Evolutionary conservation across 768 basidiomycete genomes (phyloP), one percentile per base, ranked within the genome.

Genomic region (Lentinula sp.): DNA sequence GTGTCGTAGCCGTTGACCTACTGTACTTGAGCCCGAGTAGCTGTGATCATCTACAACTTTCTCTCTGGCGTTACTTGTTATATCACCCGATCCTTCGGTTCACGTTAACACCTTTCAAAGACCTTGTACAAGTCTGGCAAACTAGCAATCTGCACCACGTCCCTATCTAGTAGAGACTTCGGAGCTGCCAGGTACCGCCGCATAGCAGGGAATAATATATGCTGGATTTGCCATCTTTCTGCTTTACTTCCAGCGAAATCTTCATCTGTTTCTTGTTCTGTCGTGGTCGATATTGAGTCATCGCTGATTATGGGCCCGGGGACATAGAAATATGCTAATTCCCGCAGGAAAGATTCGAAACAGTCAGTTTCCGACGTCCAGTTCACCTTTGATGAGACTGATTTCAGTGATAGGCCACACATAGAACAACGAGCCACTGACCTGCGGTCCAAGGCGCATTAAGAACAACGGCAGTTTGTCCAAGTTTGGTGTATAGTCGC

Each of bases 381-480:
- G 67, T 95, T 79, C 31, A 98, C 93, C 91, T 98, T 65, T 16
- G 28, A 37, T 15, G 4, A 16, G n/a, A 7, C 8, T 18, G 60
- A 21, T 6, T 15, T 46, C 16, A 46, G 21, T 2, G 6, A 21
- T 28, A 21, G 21, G n/a, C 21, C 16, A 59, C 34, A 37, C 57
- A 35, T 31, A 50, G 42, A n/a, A 52, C 37, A 48, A 59, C 37
- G 18, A 53, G 28, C 57, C 1, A 50, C 70, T 61, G 61, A 93
- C 95, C 81, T 91, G 88, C n/a, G 94, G 91, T 0, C 93, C 95
- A 5, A 97, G 83, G 45, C 94, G 83, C 87, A 98, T 89, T 48
- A 96, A 78, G 63, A 98, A 92, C 60, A 85, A 78, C 0, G 97
- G 97, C 7, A 98, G 76, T 66, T 93, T 91, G 66, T 94, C 89